These are phyloP conservation scores for Pseudopyrenochaeta lycopersici DNA, from an alignment of 2,329 filamentous ascomycete genomes.

Conservation along the genomic window DNA sequence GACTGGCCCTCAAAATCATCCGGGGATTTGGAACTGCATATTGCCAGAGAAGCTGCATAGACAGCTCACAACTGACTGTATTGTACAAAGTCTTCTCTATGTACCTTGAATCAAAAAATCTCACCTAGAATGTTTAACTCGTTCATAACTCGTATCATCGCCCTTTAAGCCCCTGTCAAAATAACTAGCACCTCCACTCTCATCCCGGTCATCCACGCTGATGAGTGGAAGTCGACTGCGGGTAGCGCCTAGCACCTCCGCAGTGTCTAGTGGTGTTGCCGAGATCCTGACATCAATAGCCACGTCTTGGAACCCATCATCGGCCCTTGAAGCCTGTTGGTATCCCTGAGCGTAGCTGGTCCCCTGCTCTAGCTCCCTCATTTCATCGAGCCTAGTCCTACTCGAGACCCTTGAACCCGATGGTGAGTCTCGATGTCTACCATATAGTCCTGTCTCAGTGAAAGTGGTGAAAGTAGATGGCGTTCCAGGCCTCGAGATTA, in stretches of 20 bases:
- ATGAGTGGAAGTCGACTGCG: constrained; percentile 29
- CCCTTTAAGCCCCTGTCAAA: constrained; percentile 8
- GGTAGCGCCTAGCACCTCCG: constrained; percentile 26
- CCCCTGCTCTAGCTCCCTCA: constrained; percentile 29
- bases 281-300: constrained; percentile 31
- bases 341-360: constrained; percentile 38
- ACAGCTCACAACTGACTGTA: neutral
- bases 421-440: constrained; percentile 12
- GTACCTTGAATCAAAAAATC: neutral
- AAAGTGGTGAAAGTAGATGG: constrained; percentile 42
- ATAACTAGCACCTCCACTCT: constrained; percentile 12
- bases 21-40: too few species aligned
- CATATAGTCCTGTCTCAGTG: constrained; percentile 24
- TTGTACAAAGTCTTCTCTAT: neutral
- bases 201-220: constrained; percentile 3
- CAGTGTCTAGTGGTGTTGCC: constrained; percentile 29
- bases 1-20: too few species aligned
- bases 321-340: constrained; percentile 23
- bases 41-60: neutral
- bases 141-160: constrained; percentile 30
- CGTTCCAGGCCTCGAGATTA: constrained; percentile 52
- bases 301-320: constrained; percentile 26
- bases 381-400: constrained; percentile 25
- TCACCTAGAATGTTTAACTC: constrained; percentile 15
- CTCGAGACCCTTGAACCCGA: constrained; percentile 30